Evolutionary conservation across 2,329 filamentous ascomycete genomes (phyloP).

Genomic region (Byssoonygena ceratinophila): DNA sequence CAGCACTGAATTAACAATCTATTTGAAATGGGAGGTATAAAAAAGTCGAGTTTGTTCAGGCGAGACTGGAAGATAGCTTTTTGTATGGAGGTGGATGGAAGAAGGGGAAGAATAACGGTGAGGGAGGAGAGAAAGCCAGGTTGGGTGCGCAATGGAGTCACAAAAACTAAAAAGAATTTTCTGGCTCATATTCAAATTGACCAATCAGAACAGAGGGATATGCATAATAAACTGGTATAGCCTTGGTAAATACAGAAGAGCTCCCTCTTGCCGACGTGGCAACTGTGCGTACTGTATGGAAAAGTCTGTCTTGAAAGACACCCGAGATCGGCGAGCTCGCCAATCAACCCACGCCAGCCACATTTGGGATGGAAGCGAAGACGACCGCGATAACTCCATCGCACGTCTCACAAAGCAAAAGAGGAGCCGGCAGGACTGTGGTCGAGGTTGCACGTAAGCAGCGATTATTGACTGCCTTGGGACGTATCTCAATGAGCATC

Average conservation of each 20-base stretch:
- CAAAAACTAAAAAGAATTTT: conserved; percentile 1
- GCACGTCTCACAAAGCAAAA: neutral
- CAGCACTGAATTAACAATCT: conserved; percentile 25
- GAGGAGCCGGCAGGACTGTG: neutral
- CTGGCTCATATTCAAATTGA: neutral
- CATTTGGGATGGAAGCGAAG: neutral
- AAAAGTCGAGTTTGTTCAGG: conserved; percentile 13
- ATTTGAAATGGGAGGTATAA: neutral
- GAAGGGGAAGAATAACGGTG: neutral
- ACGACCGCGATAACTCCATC: neutral
- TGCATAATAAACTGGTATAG: neutral
- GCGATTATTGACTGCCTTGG: neutral
- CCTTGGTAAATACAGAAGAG: neutral
- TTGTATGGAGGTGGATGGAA: conserved; percentile 14
- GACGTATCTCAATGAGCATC: neutral
- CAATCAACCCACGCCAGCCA: conserved; percentile 6
- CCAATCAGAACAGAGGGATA: conserved; percentile 1
- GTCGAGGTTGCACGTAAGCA: neutral
- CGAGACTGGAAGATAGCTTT: conserved; percentile 11
- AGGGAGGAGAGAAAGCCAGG: neutral
- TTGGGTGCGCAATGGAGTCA: neutral
- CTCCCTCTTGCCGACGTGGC: neutral
- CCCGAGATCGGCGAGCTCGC: conserved; percentile 6
- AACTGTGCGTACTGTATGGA: neutral
- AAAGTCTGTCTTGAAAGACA: neutral